These are phyloP conservation scores for Aureobasidium pullulans DNA, from an alignment of 2,329 filamentous ascomycete genomes.

Conservation along the genomic window DNA sequence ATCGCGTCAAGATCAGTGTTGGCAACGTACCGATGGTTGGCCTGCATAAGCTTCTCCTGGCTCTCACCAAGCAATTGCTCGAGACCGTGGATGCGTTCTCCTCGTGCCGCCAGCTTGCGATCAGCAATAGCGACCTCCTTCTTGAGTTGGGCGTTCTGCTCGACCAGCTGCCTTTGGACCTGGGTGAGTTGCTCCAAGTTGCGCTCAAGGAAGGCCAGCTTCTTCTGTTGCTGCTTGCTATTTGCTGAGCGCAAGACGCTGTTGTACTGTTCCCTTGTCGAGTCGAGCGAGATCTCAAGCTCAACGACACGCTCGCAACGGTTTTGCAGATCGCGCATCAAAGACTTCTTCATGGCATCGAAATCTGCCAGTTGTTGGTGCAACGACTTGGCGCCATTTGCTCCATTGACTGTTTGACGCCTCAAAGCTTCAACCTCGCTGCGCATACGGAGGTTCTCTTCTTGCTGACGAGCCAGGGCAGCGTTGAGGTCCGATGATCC, in stretches of 20 bases:
- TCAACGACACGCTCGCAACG: conserved; percentile 94
- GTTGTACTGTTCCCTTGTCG: conserved; percentile 98
- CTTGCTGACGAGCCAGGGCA: conserved; percentile 67
- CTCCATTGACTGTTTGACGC: conserved; percentile 58
- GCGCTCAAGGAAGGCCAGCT: conserved; percentile 98
- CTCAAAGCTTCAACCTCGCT: conserved; percentile 74
- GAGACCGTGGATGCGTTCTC: conserved; percentile 91
- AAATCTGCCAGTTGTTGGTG: conserved; percentile 98
- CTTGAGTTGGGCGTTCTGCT: conserved; percentile 95
- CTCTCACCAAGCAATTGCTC: conserved; percentile 91
- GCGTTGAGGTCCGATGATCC: conserved; percentile 60
- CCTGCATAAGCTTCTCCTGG: conserved; percentile 95
- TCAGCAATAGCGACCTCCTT: conserved; percentile 99
- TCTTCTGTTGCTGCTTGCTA: conserved; percentile 98
- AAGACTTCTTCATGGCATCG: conserved; percentile 98
- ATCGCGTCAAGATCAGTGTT: not conserved
- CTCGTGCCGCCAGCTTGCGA: conserved; percentile 90
- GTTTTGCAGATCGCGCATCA: conserved; percentile 98
- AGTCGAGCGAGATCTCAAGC: conserved; percentile 93
- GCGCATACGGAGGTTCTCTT: conserved; percentile 77
- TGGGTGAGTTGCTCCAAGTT: conserved; percentile 97
- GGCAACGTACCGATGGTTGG: conserved; percentile 81
- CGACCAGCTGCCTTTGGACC: conserved; percentile 93
- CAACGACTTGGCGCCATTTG: conserved; percentile 67
- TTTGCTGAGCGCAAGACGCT: conserved; percentile 94